Percentiles rank a stretch among this genome's conserved stretches.
These are phyloP conservation scores for Clitopilus hobsonii DNA, from an alignment of 768 basidiomycete species.

Conservation along the genomic window DNA sequence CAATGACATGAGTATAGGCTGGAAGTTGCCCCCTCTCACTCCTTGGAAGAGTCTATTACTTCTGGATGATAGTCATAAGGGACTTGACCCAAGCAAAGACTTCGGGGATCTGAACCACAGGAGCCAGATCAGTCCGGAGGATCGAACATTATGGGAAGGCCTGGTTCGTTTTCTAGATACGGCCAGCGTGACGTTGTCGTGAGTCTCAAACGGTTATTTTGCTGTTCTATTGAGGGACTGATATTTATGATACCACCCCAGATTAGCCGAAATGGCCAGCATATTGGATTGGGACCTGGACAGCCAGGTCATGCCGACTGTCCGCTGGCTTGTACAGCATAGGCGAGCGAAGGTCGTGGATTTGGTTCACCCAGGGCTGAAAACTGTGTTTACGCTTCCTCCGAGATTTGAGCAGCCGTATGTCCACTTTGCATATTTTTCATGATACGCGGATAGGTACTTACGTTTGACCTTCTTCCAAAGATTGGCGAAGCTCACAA, in stretches of 20 bases:
- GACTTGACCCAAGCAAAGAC: slow-evolving; percentile 37
- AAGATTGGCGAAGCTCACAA: slow-evolving; percentile 52
- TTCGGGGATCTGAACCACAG: slow-evolving; percentile 45
- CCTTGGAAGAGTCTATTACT: slow-evolving; percentile 93
- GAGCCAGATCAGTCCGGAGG: slow-evolving; percentile 58
- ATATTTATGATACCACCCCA: slow-evolving; percentile 18
- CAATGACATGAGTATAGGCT: slow-evolving; percentile 63
- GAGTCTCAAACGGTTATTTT: slow-evolving; percentile 25
- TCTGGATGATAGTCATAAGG: slow-evolving; percentile 49
- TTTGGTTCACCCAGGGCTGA: slow-evolving; percentile 70
- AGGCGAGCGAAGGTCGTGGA: slow-evolving; percentile 88
- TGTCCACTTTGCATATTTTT: slow-evolving; percentile 20
- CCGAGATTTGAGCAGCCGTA: slow-evolving; percentile 58
- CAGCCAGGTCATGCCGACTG: slow-evolving; percentile 82
- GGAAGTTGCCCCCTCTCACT: slow-evolving; percentile 66
- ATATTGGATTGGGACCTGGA: slow-evolving; percentile 82
- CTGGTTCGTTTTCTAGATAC: slow-evolving; percentile 72
- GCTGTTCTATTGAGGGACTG: neutral
- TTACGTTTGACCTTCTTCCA: neutral
- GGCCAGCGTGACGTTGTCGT: slow-evolving; percentile 75
- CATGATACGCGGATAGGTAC: neutral
- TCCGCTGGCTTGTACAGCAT: slow-evolving; percentile 88
- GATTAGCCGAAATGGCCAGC: slow-evolving; percentile 75
- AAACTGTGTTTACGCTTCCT: slow-evolving; percentile 78
- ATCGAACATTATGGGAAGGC: slow-evolving; percentile 63